Evolutionary conservation across 1,284 basidiomycete species (phyloP), one percentile per base, ranked within the genome.

Genomic region (Heterobasidion occidentale): DNA sequence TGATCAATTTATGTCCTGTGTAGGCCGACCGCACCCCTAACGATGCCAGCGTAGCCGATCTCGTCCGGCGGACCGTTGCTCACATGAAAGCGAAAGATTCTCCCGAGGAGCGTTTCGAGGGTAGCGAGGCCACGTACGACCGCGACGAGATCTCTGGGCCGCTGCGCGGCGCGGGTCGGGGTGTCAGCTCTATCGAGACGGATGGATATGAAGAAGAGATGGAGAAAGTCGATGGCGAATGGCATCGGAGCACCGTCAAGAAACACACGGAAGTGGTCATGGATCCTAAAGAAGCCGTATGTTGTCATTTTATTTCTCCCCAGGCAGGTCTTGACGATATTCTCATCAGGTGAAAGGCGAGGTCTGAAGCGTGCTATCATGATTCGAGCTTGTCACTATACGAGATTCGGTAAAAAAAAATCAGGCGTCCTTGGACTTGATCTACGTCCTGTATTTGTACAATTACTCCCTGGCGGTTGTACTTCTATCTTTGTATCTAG

Each of bases 101-200:
- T 5, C 9, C 55, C 33, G 59, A 60, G 50, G 60, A 59, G 17
- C 35, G 51, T 7, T 33, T 46, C n/a, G 58, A 52, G 15, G 59
- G 61, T 3, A 57, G 63, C 61, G 63, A 70, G 53, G 68, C 77
- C 14, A 50, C 63, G 15, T 74, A 75, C 54, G 64, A 68, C 17
- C 70, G 65, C 44, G 79, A 79, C 5, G 71, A 78, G 60, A 64
- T 80, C 17, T 59, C 61, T 33, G 79, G 79, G 0, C 78, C 79
- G 0, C 67, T 79, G 7, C 65, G 69, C 19, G 60, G 56, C 20
- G 68, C 70, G 0, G 47, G 19, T 12, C n/a, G 19, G 9, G 60
- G 60, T 15, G 44, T 44, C 12, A 47, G 35, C 9, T 19, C 19
- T 15, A 35, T 51, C 50, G 56, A 54, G 38, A 52, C 52, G n/a